Evolutionary conservation across 2,329 filamentous ascomycete genomes (phyloP).

Genomic region (Meredithiella fracta): DNA sequence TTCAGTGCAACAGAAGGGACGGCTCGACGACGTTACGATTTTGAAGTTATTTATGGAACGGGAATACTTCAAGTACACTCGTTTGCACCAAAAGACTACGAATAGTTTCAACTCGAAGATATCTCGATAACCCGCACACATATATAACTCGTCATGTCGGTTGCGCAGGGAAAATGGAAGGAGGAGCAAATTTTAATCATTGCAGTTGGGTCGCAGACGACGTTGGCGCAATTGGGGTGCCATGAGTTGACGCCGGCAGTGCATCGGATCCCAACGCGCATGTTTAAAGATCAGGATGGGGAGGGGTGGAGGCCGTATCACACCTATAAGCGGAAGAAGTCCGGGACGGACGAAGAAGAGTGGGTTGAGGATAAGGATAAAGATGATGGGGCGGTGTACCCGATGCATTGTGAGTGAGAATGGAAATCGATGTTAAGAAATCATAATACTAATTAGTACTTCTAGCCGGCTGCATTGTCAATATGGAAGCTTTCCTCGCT

Average conservation of each 20-base stretch:
- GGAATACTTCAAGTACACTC: no score
- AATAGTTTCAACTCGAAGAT: neutral
- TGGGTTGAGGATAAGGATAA: constrained; percentile 83
- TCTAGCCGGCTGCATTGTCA: constrained; percentile 59
- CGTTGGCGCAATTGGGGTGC: constrained; percentile 78
- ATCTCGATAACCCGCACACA: neutral
- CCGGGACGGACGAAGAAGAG: constrained; percentile 38
- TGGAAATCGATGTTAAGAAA: neutral
- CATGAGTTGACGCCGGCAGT: constrained; percentile 83
- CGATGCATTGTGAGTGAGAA: constrained; percentile 41
- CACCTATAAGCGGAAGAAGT: constrained; percentile 49
- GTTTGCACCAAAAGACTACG: neutral
- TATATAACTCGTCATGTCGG: constrained; percentile 31
- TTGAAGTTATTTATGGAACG: no score
- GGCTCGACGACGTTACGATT: no score
- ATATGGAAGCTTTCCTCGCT: constrained; percentile 88
- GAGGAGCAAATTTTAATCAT: constrained; percentile 54
- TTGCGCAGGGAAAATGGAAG: constrained; percentile 41
- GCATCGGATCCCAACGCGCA: constrained; percentile 74
- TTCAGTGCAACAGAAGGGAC: no score
- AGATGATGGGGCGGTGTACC: constrained; percentile 78
- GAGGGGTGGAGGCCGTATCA: constrained; percentile 63
- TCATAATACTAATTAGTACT: neutral
- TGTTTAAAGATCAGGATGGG: constrained; percentile 75
- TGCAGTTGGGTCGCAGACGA: constrained; percentile 73